These are phyloP conservation scores for Calendula officinalis DNA, from an alignment of 129 eudicot species.

Conservation along the genomic window DNA sequence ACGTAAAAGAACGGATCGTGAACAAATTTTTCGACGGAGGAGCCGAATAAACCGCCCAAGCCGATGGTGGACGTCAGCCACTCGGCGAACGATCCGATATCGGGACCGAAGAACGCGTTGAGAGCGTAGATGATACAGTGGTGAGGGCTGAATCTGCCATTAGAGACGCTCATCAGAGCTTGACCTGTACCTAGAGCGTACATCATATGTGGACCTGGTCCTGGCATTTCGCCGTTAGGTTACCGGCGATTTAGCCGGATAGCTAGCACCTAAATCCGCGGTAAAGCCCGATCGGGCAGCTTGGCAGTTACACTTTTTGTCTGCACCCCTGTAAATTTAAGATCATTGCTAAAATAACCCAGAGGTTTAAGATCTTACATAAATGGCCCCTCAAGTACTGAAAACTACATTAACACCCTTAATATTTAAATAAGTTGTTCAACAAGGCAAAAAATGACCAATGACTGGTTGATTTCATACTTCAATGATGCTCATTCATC, in stretches of 20 bases:
- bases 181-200: constrained; percentile 68
- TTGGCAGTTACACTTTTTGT: background rate
- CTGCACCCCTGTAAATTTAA: background rate
- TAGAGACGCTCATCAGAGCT: constrained; percentile 61
- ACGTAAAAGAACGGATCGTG: constrained; percentile 83
- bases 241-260: constrained; percentile 5
- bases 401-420: too few species aligned
- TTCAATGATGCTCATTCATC: too few species aligned
- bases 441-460: too few species aligned
- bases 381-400: too few species aligned
- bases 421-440: too few species aligned
- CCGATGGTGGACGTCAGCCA: constrained; percentile 85
- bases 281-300: background rate
- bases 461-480: too few species aligned
- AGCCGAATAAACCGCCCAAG: constrained; percentile 46
- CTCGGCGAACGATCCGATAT: constrained; percentile 86
- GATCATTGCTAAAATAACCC: constrained; percentile 6
- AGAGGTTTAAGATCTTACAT: too few species aligned
- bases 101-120: constrained; percentile 98
- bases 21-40: constrained; percentile 55
- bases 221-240: constrained; percentile 55
- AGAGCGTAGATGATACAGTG: constrained; percentile 78
- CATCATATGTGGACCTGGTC: constrained; percentile 98
- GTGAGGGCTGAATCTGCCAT: constrained; percentile 87
- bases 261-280: background rate